A percentile compares a stretch with the other conserved stretches of the same genome.
phyloP scores from a whole-genome alignment of 345 rosid species.

The Citrus hindsii region DNA sequence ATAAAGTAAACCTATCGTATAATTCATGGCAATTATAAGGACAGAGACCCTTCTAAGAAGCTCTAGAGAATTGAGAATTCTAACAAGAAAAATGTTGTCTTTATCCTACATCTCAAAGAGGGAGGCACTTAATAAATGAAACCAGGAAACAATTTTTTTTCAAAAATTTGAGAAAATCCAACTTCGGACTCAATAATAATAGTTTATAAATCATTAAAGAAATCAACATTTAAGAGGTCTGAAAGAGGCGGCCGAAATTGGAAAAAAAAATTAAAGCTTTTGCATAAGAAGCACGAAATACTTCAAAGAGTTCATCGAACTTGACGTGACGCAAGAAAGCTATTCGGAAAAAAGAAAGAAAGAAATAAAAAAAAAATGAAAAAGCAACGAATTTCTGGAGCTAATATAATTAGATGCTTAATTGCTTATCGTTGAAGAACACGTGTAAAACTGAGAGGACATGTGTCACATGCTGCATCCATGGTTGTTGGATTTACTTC shows the following conservation, averaged over 20 bases:
- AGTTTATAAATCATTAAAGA: neutral
- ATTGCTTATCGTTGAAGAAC: neutral
- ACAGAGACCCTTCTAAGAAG: too few relatives aligned
- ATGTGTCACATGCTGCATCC: conserved; percentile 10
- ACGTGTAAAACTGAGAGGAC: conserved; percentile 12
- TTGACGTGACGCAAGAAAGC: neutral
- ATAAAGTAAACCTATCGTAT: too few relatives aligned
- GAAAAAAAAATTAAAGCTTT: neutral
- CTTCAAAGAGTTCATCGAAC: neutral
- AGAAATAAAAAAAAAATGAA: too few relatives aligned
- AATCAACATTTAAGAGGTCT: neutral
- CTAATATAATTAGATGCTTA: neutral
- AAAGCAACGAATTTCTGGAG: neutral
- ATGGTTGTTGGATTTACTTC: conserved; percentile 9
- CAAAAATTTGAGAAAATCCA: neutral
- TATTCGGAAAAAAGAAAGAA: too few relatives aligned
- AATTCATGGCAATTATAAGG: too few relatives aligned
- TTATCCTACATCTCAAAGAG: too few relatives aligned
- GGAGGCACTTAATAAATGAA: too few relatives aligned
- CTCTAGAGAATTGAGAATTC: too few relatives aligned
- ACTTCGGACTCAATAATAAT: neutral
- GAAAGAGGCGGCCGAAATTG: neutral
- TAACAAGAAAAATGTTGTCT: too few relatives aligned
- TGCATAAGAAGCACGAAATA: neutral
- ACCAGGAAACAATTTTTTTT: too few relatives aligned